Evolutionary conservation across 768 basidiomycete species (phyloP).

Genomic region (Tylopilus subfusipes): DNA sequence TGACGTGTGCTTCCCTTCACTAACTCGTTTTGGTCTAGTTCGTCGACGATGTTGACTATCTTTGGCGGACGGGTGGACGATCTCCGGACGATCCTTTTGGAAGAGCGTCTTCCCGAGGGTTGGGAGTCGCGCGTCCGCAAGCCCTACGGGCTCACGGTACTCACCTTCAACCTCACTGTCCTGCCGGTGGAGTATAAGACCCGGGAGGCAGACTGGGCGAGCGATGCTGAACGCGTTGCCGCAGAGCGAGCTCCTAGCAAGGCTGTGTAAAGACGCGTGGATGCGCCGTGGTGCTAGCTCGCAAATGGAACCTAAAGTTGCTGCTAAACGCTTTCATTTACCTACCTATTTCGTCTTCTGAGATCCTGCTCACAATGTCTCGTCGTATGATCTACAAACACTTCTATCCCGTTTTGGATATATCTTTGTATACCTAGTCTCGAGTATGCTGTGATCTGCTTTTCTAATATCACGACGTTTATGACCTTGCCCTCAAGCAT

Average conservation of each 20-base stretch:
- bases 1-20: background rate
- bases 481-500: background rate
- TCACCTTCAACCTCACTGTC: slow-evolving; percentile 45
- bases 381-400: background rate
- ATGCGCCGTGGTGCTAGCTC: background rate
- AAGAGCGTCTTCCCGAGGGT: slow-evolving; percentile 67
- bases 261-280: background rate
- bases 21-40: slow-evolving; percentile 38
- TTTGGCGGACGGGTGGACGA: slow-evolving; percentile 65
- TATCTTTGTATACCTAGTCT: background rate
- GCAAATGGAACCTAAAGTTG: background rate
- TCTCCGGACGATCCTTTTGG: slow-evolving; percentile 49
- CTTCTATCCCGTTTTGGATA: background rate
- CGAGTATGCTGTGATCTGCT: background rate
- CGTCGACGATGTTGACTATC: slow-evolving; percentile 62
- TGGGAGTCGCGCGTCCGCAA: slow-evolving; percentile 64
- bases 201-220: slow-evolving; percentile 22
- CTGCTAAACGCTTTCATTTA: background rate
- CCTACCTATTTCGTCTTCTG: background rate
- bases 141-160: slow-evolving; percentile 57
- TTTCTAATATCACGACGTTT: background rate
- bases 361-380: background rate
- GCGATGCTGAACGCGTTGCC: background rate
- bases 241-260: background rate
- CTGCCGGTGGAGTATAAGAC: slow-evolving; percentile 24